phyloP scores from a whole-genome alignment of 345 rosid genomes.

The Eucalyptus lansdowneana region DNA sequence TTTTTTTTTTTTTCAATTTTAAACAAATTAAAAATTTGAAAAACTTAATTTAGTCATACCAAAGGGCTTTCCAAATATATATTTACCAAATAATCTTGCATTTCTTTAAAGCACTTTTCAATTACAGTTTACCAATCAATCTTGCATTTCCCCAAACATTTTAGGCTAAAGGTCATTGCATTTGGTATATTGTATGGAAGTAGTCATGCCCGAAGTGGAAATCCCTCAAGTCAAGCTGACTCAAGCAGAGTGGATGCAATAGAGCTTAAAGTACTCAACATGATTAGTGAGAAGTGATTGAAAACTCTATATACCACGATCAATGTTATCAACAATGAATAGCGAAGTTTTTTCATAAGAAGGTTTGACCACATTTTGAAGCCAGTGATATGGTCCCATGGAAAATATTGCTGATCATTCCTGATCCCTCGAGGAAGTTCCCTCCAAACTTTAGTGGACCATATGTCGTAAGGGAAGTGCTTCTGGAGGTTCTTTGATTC shows the following conservation, averaged over 20 bases:
- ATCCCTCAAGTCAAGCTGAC: neutral
- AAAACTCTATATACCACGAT: neutral
- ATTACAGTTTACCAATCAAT: too few relatives aligned
- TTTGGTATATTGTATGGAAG: neutral
- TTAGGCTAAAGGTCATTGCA: too few relatives aligned
- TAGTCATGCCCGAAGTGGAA: rapidly evolving
- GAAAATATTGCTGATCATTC: neutral
- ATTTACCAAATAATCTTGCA: too few relatives aligned
- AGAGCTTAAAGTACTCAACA: neutral
- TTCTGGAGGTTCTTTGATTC: neutral
- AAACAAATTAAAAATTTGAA: too few relatives aligned
- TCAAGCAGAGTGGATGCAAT: neutral
- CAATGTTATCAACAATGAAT: neutral
- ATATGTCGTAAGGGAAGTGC: neutral
- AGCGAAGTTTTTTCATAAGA: neutral
- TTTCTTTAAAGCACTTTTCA: neutral
- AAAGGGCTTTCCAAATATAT: neutral
- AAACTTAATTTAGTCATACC: neutral
- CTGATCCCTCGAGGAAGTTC: neutral
- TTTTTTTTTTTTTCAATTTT: too few relatives aligned
- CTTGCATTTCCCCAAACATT: neutral
- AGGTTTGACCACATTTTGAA: neutral
- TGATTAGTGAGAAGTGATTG: neutral
- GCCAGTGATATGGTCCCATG: neutral
- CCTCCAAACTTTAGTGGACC: neutral